Evolutionary conservation across 2,329 filamentous ascomycete genomes (phyloP).

Genomic region (Samsoniella hepiali): DNA sequence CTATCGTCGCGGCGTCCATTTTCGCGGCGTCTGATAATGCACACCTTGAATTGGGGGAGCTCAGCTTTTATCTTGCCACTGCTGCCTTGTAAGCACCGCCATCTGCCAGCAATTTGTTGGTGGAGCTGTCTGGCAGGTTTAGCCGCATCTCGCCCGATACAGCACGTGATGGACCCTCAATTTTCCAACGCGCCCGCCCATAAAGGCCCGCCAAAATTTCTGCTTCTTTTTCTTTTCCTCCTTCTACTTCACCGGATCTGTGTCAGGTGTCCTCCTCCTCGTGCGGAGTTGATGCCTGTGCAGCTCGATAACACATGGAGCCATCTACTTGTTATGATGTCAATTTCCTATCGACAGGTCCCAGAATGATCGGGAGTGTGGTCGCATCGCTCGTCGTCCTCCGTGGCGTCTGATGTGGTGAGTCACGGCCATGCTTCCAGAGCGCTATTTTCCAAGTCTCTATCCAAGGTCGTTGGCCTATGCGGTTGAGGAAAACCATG

Average conservation of each 20-base stretch:
- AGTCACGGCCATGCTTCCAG: conserved; percentile 50
- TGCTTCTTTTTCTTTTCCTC: conserved; percentile 33
- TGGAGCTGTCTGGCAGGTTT: background rate
- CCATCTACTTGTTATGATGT: conserved; percentile 72
- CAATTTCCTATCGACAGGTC: conserved; percentile 95
- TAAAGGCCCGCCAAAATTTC: conserved; percentile 34
- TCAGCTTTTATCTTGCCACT: background rate
- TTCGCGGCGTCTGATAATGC: conserved; percentile 22
- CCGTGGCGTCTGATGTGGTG: conserved; percentile 59
- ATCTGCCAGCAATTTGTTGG: background rate
- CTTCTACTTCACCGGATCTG: conserved; percentile 66
- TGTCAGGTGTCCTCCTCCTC: conserved; percentile 72
- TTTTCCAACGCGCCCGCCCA: background rate
- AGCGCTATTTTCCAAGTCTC: conserved; percentile 86
- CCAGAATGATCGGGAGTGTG: conserved; percentile 67
- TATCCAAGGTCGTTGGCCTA: conserved; percentile 85
- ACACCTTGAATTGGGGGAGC: background rate
- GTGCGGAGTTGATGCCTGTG: conserved; percentile 70
- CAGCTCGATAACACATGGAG: conserved; percentile 86
- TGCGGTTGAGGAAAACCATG: conserved; percentile 94
- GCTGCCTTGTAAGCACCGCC: conserved; percentile 18
- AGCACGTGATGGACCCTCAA: conserved; percentile 19
- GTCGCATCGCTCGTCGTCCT: conserved; percentile 63
- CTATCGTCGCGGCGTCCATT: conserved; percentile 72
- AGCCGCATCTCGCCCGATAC: conserved; percentile 21